Conservation (phyloP, 106 monocot genomes). For the Narthecium ossifragum region DNA sequence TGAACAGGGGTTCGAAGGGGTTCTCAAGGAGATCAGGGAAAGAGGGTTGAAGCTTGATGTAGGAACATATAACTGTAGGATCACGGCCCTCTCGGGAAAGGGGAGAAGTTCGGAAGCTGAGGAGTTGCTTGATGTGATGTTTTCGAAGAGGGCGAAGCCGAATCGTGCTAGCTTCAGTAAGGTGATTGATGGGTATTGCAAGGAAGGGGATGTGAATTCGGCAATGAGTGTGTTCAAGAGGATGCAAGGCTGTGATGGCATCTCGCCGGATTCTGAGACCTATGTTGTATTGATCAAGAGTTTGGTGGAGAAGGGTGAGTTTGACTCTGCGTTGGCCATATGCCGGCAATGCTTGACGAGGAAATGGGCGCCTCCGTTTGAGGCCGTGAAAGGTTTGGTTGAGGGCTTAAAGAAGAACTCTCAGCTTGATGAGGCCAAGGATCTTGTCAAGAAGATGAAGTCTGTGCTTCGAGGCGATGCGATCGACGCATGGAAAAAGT, state of each 20-base stretch:
- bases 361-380: slow-evolving; percentile 64
- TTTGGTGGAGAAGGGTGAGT: slow-evolving; percentile 56
- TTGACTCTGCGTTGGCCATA: slow-evolving; percentile 34
- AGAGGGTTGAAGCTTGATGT: slow-evolving; percentile 34
- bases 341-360: slow-evolving; percentile 41
- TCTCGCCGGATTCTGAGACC: slow-evolving; percentile 33
- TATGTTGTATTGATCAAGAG: slow-evolving; percentile 34
- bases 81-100: slow-evolving; percentile 30
- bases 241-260: slow-evolving; percentile 21
- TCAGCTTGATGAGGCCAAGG: slow-evolving; percentile 34
- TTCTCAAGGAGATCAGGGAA: slow-evolving; percentile 31
- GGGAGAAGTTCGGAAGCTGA: slow-evolving; percentile 45
- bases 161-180: slow-evolving; percentile 41
- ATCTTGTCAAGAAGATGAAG: slow-evolving; percentile 34
- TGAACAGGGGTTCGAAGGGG: slow-evolving; percentile 20
- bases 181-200: slow-evolving; percentile 50
- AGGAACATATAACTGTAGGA: slow-evolving; percentile 48
- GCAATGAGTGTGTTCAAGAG: slow-evolving; percentile 44
- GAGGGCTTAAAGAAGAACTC: slow-evolving; percentile 43
- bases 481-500: slow-evolving; percentile 55
- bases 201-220: slow-evolving; percentile 34
- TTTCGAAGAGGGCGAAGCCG: slow-evolving; percentile 25
- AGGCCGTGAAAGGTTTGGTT: slow-evolving; percentile 41
- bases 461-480: slow-evolving; percentile 39
- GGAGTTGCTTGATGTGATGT: slow-evolving; percentile 66